Base-by-base conservation (phyloP, 768 basidiomycete species). In the Boletus subcaerulescens region DNA sequence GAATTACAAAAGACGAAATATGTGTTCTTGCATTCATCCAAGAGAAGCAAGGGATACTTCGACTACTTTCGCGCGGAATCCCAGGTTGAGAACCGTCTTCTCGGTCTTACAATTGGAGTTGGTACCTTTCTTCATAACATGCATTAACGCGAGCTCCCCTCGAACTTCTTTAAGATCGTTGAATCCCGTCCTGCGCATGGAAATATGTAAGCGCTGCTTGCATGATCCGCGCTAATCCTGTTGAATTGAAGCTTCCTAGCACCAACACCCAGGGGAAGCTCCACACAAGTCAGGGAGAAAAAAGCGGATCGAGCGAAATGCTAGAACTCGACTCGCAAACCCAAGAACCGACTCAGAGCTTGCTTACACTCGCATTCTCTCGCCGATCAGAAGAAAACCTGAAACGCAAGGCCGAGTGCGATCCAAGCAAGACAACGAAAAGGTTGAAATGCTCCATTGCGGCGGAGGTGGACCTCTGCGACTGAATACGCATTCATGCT, bases 371-470 rank as follows among this genome's bases (percentile, higher is more conserved):
- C 35, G 50, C 55, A 18, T 42, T 59, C 17, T 36, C 52, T n/a
- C 63, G 12, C 42, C 66, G 54, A 45, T 48, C 61, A 18, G 59
- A 65, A 32, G 57, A 64, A 60, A 52, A 59, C 60, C 61, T 66
- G 57, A 77, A 80, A 57, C 65, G 73, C 52, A 74, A 71, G 51
- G 66, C 65, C 32, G 47, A 46, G 33, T 53, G 32, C 41, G 53
- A 64, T 50, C 41, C 47, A 42, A 44, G 50, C 56, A 60, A 52
- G 40, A 56, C 45, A 18, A 59, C 40, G 44, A 91, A 89, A 75
- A 88, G 80, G 64, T 61, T 84, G 56, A 92, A 91, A 72, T 80
- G 91, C 46, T 92, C 89, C 15, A 71, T 91, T 39, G 81, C 82
- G 39, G 68, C 76, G 53, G 83, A 79, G 46, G 80, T 92, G 58